Evolutionary conservation across 2,329 filamentous ascomycete species (phyloP), one percentile per base, ranked within the genome.

Genomic region (Trichoderma brevicompactum): DNA sequence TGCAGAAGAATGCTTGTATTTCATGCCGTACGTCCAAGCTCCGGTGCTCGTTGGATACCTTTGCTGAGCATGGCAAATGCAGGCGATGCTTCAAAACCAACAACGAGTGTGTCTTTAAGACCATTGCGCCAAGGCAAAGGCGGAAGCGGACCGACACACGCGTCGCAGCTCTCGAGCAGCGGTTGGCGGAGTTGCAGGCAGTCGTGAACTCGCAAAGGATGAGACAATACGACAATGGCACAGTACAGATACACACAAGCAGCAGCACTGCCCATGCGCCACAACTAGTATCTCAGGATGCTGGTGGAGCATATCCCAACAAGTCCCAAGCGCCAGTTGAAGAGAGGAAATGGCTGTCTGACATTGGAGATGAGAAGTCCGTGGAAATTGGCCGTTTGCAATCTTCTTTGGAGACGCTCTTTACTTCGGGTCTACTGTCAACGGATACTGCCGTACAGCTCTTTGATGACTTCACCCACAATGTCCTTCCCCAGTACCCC

Each of bases 71-170:
- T 17, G 46, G 36, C 34, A 49, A 49, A 36, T 49, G 43, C 44
- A 60, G 34, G 44, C 56, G 56, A 15, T 60, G 56, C 44, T 49
- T 49, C 34, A 49, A 38, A 32, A 28, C 12, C 5, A 49, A 49
- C 13, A 49, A 40, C 17, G 44, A 40, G 5, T 60, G 34, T 15
- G 3, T 40, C 5, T 49, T 49, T 44, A 49, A 28, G 32, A 40
- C 44, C 2, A 15, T 49, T 28, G 44, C 44, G 34, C 56, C 44
- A 17, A 48, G 44, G 6, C 56, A 60, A 7, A 40, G 56, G 15
- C 40, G 44, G n/a, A 60, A 60, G 15, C 34, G 44, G 17, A 60
- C 56, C 6, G 56, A 60, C 10, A 40, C 32, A 4, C 54, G 54
- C 28, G 41, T 58, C 23, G n/a, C 44, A 15, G 56, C 19, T 13